These are phyloP conservation scores for Diplocarpon mali DNA, from an alignment of 2,329 filamentous ascomycete species.

Conservation along the genomic window DNA sequence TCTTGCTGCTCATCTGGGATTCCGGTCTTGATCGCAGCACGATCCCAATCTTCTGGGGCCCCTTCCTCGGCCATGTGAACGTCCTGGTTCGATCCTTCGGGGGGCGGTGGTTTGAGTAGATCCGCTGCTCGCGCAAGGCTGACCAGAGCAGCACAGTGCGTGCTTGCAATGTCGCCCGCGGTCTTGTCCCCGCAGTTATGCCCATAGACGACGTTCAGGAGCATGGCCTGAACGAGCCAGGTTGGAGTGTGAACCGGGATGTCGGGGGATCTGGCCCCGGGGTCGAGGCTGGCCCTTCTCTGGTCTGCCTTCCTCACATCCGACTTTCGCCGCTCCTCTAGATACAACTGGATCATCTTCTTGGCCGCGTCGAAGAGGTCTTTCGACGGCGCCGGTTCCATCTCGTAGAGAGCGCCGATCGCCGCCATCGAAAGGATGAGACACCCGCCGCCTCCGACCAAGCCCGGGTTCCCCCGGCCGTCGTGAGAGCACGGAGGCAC, in stretches of 20 bases:
- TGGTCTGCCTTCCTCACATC: slow-evolving; percentile 59
- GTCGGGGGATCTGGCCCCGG: slow-evolving; percentile 40
- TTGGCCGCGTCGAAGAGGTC: slow-evolving; percentile 88
- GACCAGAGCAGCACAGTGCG: slow-evolving; percentile 81
- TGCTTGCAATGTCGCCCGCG: slow-evolving; percentile 83
- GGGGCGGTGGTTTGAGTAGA: slow-evolving; percentile 42
- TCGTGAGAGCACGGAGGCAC: slow-evolving; percentile 56
- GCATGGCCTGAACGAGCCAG: slow-evolving; percentile 95
- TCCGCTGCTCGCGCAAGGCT: slow-evolving; percentile 86
- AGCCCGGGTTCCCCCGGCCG: slow-evolving; percentile 44
- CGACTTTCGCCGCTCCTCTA: slow-evolving; percentile 81
- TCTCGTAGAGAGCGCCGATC: slow-evolving; percentile 76
- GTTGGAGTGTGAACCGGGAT: slow-evolving; percentile 66
- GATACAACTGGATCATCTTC: slow-evolving; percentile 86
- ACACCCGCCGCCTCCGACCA: slow-evolving; percentile 72
- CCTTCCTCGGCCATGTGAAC: slow-evolving; percentile 38
- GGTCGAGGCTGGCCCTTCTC: slow-evolving; percentile 39
- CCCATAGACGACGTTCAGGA: slow-evolving; percentile 90
- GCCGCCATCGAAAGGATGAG: slow-evolving; percentile 80
- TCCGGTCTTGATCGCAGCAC: slow-evolving; percentile 32
- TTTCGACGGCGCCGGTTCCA: slow-evolving; percentile 66
- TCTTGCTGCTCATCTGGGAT: slow-evolving; percentile 52
- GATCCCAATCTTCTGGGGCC: slow-evolving; percentile 42
- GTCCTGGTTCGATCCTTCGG: slow-evolving; percentile 30
- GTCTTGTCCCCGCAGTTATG: slow-evolving; percentile 90